A percentile compares a stretch with the other conserved stretches of the same genome.
These are phyloP conservation scores for Blumeriella jaapii DNA, from an alignment of 2,329 filamentous ascomycete genomes.

Conservation along the genomic window DNA sequence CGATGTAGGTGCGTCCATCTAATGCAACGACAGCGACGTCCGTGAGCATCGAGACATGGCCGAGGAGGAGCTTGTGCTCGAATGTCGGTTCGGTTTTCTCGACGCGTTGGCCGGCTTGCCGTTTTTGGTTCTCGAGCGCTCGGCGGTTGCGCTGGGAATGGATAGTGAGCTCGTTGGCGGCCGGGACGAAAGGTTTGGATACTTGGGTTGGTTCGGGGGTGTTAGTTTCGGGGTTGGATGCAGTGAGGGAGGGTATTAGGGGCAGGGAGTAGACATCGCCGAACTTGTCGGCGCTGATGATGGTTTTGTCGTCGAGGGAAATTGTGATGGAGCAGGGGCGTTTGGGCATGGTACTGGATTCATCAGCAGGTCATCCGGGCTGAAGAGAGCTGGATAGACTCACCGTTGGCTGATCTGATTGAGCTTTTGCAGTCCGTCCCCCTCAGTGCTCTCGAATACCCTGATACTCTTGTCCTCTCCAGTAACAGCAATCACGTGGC, in stretches of 20 bases:
- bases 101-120: conserved; percentile 28
- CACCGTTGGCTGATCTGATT: conserved; percentile 63
- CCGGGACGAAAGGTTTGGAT: conserved; percentile 32
- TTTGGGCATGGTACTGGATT: conserved; percentile 64
- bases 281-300: conserved; percentile 87
- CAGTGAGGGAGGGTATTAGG: conserved; percentile 36
- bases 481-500: conserved; percentile 66
- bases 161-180: conserved; percentile 48
- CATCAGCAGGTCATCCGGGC: conserved; percentile 1
- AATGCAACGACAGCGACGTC: conserved; percentile 53
- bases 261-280: conserved; percentile 90
- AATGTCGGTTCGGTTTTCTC: conserved; percentile 39
- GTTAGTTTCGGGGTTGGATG: conserved; percentile 9
- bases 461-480: conserved; percentile 87
- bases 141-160: conserved; percentile 52
- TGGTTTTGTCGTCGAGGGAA: conserved; percentile 53
- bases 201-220: conserved; percentile 12
- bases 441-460: conserved; percentile 60
- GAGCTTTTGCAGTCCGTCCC: conserved; percentile 34
- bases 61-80: conserved; percentile 68
- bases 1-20: conserved; percentile 41
- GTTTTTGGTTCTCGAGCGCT: conserved; percentile 47
- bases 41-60: conserved; percentile 92
- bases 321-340: conserved; percentile 68
- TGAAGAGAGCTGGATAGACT: conserved; percentile 9